These are phyloP conservation scores for Microdochium bolleyi DNA, from an alignment of 2,329 filamentous ascomycete genomes.

Conservation along the genomic window DNA sequence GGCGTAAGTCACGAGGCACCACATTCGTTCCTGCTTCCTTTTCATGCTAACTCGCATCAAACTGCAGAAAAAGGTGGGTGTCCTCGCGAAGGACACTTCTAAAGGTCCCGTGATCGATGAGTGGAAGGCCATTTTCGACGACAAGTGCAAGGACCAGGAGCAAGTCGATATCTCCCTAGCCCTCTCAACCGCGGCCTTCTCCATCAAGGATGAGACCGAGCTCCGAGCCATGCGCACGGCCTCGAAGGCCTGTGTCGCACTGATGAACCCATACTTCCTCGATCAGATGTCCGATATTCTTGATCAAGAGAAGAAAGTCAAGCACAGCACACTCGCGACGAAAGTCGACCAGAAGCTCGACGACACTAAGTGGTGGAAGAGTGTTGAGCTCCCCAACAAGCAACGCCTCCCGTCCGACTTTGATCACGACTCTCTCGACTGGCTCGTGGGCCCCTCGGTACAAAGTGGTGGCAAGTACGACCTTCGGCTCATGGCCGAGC, in stretches of 20 bases:
- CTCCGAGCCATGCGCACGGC: conserved; percentile 90
- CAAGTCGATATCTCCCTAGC: conserved; percentile 80
- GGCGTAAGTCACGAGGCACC: conserved; percentile 54
- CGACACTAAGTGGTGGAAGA: conserved; percentile 88
- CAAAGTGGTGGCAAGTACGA: conserved; percentile 97
- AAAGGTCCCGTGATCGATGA: conserved; percentile 89
- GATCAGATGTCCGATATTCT: conserved; percentile 97
- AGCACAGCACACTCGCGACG: conserved; percentile 76
- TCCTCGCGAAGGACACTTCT: conserved; percentile 76
- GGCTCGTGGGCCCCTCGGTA: conserved; percentile 83
- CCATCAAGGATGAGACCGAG: conserved; percentile 92
- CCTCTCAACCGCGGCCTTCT: conserved; percentile 75
- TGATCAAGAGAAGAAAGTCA: conserved; percentile 95
- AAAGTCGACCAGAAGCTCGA: conserved; percentile 90
- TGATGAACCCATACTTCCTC: conserved; percentile 95
- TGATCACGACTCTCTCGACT: conserved; percentile 83
- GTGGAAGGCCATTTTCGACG: conserved; percentile 79
- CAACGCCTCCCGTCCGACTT: conserved; percentile 80
- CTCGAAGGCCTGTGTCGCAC: conserved; percentile 84
- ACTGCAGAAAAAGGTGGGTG: conserved; percentile 75
- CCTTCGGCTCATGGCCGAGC: conserved; percentile 68
- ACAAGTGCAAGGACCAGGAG: conserved; percentile 76
- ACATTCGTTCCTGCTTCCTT: neutral
- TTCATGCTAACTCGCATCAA: conserved; percentile 4
- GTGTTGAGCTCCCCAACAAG: conserved; percentile 58